Evolutionary conservation across 768 basidiomycete genomes (phyloP).

Genomic region (Hygrophorus pudorinus): DNA sequence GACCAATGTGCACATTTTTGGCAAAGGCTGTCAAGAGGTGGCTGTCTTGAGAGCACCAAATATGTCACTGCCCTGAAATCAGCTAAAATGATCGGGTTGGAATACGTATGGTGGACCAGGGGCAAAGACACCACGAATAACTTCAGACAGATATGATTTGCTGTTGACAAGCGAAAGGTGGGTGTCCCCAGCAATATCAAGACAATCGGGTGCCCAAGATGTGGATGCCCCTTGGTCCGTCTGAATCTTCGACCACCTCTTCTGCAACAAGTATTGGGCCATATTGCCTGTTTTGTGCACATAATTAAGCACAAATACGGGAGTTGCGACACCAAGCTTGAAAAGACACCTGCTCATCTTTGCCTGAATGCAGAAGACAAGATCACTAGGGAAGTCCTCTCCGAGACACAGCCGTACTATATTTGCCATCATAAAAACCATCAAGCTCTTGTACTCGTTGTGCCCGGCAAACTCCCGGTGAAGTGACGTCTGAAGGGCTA

Average conservation of each 20-base stretch:
- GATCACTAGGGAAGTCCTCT: conserved; percentile 20
- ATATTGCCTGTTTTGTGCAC: conserved; percentile 14
- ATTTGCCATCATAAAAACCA: conserved; percentile 28
- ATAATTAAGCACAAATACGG: conserved; percentile 11
- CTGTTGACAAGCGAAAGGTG: conserved; percentile 22
- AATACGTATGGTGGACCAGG: conserved; percentile 7
- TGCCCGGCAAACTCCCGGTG: conserved; percentile 6
- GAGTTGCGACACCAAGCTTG: conserved; percentile 24
- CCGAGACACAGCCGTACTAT: conserved; percentile 16
- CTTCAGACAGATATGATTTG: conserved; percentile 16
- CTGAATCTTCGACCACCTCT: conserved; percentile 25
- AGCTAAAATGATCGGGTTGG: conserved; percentile 11
- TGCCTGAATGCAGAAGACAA: conserved; percentile 24
- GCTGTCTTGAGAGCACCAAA: background rate
- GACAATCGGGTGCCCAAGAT: conserved; percentile 14
- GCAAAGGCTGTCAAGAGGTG: conserved; percentile 16
- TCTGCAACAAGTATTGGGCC: conserved; percentile 17
- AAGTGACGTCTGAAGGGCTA: conserved; percentile 31
- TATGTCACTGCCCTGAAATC: conserved; percentile 6
- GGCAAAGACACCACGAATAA: conserved; percentile 4
- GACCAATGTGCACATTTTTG: no score
- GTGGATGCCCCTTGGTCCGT: conserved; percentile 14
- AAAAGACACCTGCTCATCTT: conserved; percentile 28
- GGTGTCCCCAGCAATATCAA: conserved; percentile 21
- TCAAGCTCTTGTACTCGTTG: conserved; percentile 36